Base-by-base conservation (phyloP, 371 early-diverging fungal species). In the Apophysomyces trapeziformis region DNA sequence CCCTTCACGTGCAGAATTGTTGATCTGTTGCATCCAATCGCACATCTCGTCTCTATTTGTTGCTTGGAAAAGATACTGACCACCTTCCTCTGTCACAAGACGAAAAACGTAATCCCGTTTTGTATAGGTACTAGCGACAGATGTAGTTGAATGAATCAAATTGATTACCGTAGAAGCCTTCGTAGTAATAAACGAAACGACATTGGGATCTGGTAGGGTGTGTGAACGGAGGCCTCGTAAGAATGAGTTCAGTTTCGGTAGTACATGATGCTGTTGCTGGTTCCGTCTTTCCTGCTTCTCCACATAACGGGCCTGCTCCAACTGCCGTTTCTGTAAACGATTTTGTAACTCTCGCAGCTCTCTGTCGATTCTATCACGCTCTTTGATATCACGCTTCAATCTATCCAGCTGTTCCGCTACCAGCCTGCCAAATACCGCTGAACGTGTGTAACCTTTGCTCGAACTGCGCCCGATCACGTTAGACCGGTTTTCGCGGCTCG, bases 31-130 rank as follows among this genome's bases (percentile, higher is more conserved):
- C 67, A 92, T 87, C 94, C 94, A 94, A 58, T 85, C 90, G 39
- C 84, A 76, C 93, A 94, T 92, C 44, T 93, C 91, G 5, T 88
- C 85, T 21, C 77, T 65, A 41, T 85, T 86, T n/a, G 85, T 73
- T 4, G 89, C 92, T 74, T 93, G 93, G 38, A 93, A 80, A 46
- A 92, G 65, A 46, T 87, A 89, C 75, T 93, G 91, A 0, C 89
- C 91, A 9, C 93, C 94, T 78, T 94, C 94, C 67, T 94, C 94
- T 8, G 92, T 93, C 18, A 92, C 87, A 60, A 94, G 79, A 46
- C 92, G 89, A 69, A 94, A 92, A 12, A 94, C 93, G 75, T 75
- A 89, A 58, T 91, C 91, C 14, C 92, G 85, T 64, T 91, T 91
- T 0, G 88, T 83, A 50, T 90, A 88, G 0, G 85, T 85, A 57